These are phyloP conservation scores for Epichloe scottii DNA, from an alignment of 2,329 filamentous ascomycete species.

Conservation along the genomic window DNA sequence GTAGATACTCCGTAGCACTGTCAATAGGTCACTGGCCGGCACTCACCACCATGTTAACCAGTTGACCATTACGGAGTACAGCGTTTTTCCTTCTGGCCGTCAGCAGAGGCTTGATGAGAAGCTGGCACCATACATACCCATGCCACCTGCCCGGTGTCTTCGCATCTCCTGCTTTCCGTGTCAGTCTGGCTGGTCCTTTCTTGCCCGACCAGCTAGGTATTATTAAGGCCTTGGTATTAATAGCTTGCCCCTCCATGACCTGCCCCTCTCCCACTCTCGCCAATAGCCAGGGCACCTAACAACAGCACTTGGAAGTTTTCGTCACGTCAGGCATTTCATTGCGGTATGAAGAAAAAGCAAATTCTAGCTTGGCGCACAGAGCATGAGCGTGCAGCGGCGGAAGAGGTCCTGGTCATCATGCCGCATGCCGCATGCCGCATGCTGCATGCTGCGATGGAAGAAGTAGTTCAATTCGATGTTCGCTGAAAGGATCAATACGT, in stretches of 20 bases:
- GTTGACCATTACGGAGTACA: no score
- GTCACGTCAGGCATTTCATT: background rate
- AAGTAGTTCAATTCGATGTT: background rate
- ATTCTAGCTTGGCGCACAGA: background rate
- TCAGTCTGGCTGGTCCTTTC: background rate
- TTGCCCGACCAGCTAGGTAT: background rate
- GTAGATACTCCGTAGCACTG: background rate
- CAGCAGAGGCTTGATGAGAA: background rate
- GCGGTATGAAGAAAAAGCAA: background rate
- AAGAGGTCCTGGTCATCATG: background rate
- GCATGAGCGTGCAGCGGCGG: background rate
- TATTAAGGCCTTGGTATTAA: no score
- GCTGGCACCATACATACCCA: background rate
- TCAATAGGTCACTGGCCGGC: no score
- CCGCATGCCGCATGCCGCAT: background rate
- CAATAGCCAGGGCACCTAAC: no score
- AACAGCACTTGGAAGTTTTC: background rate
- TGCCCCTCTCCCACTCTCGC: no score
- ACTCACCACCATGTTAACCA: no score
- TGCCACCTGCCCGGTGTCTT: background rate
- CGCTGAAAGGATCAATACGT: no score
- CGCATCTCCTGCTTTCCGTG: background rate
- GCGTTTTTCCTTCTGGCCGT: constrained; percentile 1
- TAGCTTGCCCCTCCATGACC: background rate
- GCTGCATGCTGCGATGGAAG: no score